Evolutionary conservation across 164 flowering plant species (phyloP).

Genomic region (Akebia trifoliata): DNA sequence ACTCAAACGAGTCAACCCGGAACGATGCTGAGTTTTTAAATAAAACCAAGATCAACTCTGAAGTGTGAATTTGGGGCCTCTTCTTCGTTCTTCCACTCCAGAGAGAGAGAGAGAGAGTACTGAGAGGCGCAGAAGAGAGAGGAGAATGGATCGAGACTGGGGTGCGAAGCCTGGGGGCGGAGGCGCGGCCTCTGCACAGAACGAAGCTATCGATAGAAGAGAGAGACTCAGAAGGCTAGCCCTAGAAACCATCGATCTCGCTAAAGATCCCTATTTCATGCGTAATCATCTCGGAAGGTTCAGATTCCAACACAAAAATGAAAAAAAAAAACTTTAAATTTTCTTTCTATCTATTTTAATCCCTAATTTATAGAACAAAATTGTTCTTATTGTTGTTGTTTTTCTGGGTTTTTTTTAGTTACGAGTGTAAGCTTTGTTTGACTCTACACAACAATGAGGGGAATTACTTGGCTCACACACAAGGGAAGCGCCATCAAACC

Average conservation of each 20-base stretch:
- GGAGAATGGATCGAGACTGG: constrained; percentile 89
- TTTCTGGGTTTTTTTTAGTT: constrained; percentile 44
- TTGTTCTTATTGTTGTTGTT: constrained; percentile 2
- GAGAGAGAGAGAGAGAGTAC: not conserved
- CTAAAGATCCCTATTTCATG: constrained; percentile 98
- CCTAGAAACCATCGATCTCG: constrained; percentile 94
- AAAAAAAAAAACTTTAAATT: not conserved
- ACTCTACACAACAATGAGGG: constrained; percentile 97
- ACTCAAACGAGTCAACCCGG: too few species aligned
- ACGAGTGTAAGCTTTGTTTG: constrained; percentile 94
- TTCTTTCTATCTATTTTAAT: not conserved
- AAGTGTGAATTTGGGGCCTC: too few species aligned
- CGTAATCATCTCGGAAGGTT: constrained; percentile 98
- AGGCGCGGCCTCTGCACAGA: constrained; percentile 96
- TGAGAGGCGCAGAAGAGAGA: not conserved
- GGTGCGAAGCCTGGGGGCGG: constrained; percentile 98
- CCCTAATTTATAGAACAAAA: not conserved
- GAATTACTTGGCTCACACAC: constrained; percentile 96
- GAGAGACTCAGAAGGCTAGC: constrained; percentile 90
- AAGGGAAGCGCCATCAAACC: constrained; percentile 97
- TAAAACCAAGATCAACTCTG: too few species aligned
- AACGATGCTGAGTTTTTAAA: too few species aligned
- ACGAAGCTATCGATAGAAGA: constrained; percentile 92
- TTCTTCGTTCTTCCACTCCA: too few species aligned
- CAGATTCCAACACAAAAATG: not conserved